These are phyloP conservation scores for Boletus reticulatus DNA, from an alignment of 768 basidiomycete genomes.

Conservation along the genomic window DNA sequence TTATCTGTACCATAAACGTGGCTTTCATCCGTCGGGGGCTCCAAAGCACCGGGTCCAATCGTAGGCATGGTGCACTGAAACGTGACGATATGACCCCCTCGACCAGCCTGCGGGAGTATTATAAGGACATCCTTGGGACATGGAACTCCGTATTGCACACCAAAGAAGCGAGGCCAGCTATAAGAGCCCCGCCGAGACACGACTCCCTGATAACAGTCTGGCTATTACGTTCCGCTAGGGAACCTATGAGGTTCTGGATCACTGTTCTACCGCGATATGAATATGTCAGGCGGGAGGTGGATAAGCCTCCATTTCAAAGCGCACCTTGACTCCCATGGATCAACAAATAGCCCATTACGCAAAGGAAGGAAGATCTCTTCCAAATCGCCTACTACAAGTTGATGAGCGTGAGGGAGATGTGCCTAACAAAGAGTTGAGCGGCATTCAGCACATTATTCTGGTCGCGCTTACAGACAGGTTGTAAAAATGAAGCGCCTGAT, in stretches of 20 bases:
- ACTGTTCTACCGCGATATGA: conserved; percentile 40
- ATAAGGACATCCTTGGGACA: conserved; percentile 8
- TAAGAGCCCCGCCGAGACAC: conserved; percentile 76
- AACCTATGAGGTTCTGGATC: conserved; percentile 64
- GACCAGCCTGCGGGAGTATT: conserved; percentile 44
- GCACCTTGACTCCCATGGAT: conserved; percentile 69
- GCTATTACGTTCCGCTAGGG: conserved; percentile 61
- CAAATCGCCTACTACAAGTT: conserved; percentile 84
- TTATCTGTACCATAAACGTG: conserved; percentile 80
- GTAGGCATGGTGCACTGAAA: conserved; percentile 73
- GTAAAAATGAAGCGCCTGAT: conserved; percentile 80
- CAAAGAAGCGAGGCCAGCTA: conserved; percentile 68
- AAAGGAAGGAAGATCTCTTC: conserved; percentile 92
- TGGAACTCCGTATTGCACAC: conserved; percentile 40
- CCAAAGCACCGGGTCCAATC: conserved; percentile 69
- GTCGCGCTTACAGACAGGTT: conserved; percentile 69
- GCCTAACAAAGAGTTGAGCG: conserved; percentile 33
- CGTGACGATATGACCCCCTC: conserved; percentile 73
- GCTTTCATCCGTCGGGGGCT: conserved; percentile 54
- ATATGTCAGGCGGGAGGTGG: conserved; percentile 4
- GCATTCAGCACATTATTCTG: conserved; percentile 5
- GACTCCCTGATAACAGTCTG: conserved; percentile 49
- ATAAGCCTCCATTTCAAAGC: conserved; percentile 20
- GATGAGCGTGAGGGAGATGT: conserved; percentile 49
- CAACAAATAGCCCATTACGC: conserved; percentile 68